These are phyloP conservation scores for Pseudonectria foliicola DNA, from an alignment of 2,329 filamentous ascomycete genomes.

Conservation along the genomic window DNA sequence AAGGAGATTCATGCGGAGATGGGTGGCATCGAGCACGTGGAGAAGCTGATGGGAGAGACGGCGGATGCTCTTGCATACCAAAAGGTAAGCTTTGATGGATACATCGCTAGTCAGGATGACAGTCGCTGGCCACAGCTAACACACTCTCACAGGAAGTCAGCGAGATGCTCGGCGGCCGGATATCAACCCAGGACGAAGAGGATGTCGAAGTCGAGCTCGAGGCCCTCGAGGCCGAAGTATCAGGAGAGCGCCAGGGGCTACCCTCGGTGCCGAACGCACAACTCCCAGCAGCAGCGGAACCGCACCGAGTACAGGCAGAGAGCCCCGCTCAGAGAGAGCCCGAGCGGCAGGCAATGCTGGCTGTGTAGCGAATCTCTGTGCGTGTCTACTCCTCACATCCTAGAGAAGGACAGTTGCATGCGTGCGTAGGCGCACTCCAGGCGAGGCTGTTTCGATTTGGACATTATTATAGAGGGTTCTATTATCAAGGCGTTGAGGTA, in stretches of 20 bases:
- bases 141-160: conserved; percentile 65
- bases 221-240: conserved; percentile 54
- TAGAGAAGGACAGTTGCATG: too few relatives aligned
- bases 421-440: background rate
- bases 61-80: conserved; percentile 90
- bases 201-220: conserved; percentile 95
- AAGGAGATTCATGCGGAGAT: conserved; percentile 92
- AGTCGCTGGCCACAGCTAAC: conserved; percentile 9
- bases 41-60: conserved; percentile 90
- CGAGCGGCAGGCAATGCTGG: conserved; percentile 35
- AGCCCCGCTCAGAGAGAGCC: conserved; percentile 16
- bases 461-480: background rate
- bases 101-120: background rate
- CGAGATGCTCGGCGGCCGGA: conserved; percentile 79
- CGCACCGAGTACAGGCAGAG: conserved; percentile 11
- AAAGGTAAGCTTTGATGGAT: conserved; percentile 46
- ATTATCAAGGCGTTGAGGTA: background rate
- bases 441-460: background rate
- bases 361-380: conserved; percentile 14
- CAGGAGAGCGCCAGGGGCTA: conserved; percentile 17
- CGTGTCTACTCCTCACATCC: background rate
- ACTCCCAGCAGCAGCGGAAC: conserved; percentile 22
- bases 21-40: conserved; percentile 87
- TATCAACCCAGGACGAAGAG: conserved; percentile 93
- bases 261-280: conserved; percentile 27